Evolutionary conservation across 2,329 filamentous ascomycete species (phyloP).

Genomic region (Zymoseptoria passerinii): DNA sequence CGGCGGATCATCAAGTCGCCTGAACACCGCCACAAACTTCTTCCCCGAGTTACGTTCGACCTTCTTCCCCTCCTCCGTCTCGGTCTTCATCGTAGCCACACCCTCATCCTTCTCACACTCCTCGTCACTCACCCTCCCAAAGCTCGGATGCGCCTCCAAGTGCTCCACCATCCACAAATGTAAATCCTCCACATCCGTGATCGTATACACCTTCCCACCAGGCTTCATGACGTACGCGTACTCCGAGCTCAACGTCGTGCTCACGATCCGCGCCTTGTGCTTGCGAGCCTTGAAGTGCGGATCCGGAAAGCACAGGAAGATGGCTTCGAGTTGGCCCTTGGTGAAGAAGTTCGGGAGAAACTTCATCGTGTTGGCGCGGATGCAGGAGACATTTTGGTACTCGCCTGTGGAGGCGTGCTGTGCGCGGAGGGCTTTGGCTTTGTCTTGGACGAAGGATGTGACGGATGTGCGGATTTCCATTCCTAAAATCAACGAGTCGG

Average conservation of each 20-base stretch:
- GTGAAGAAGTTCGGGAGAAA: conserved; percentile 97
- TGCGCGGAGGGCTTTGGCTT: conserved; percentile 69
- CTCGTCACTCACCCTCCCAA: conserved; percentile 59
- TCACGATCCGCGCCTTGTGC: conserved; percentile 93
- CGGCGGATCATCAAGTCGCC: conserved; percentile 67
- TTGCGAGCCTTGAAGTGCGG: conserved; percentile 97
- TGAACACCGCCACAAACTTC: conserved; percentile 86
- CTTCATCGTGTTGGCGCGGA: conserved; percentile 96
- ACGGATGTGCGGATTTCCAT: conserved; percentile 91
- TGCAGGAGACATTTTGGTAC: conserved; percentile 81
- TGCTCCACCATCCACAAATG: conserved; percentile 90
- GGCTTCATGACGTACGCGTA: conserved; percentile 82
- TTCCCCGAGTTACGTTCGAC: conserved; percentile 80
- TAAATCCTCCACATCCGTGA: conserved; percentile 92
- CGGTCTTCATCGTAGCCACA: conserved; percentile 64
- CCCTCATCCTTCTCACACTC: conserved; percentile 63
- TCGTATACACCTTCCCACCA: conserved; percentile 85
- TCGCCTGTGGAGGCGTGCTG: conserved; percentile 38
- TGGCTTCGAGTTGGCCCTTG: conserved; percentile 70
- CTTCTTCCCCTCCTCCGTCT: conserved; percentile 97
- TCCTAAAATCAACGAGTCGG: conserved; percentile 74
- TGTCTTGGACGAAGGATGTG: conserved; percentile 80
- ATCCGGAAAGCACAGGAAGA: conserved; percentile 97
- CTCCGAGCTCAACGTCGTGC: conserved; percentile 77
- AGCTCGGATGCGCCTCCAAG: conserved; percentile 68